Base-by-base conservation (phyloP, 768 basidiomycete species). In the Fomitopsis pulvina region DNA sequence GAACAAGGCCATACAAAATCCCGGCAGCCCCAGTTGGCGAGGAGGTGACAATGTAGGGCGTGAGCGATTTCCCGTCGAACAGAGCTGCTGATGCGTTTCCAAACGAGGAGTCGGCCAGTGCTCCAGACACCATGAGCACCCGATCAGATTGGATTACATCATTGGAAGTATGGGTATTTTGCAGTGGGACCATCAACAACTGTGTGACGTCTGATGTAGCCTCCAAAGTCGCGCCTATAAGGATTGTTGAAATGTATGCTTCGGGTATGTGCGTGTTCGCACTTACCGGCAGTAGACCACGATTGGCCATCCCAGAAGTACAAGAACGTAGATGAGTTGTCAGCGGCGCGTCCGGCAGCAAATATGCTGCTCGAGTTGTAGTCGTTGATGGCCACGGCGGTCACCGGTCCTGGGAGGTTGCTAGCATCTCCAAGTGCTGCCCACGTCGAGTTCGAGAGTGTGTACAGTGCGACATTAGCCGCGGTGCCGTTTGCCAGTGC, bases 101-200 rank as follows among this genome's bases (percentile, higher is more conserved):
- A 53, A 82, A 81, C 1, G 79, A 74, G 0, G 80, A 68, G 56
- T 88, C 83, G 9, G 76, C 69, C 34, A 98, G 64, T 27, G 76
- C 66, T 4, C 95, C 95, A 22, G 92, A 91, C 22, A 95, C 78
- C 77, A 97, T 78, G 27, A 99, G 72, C 78, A 94, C 83, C 37
- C 95, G 83, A 66, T 99, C 90, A 5, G 77, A 66, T 65, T 95
- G 79, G 52, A 96, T 81, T 18, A 89, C 67, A 25, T 78, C 75
- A 54, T 85, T 88, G 27, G 76, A 71, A 14, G 71, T 53, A 61
- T 96, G 90, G n/a, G 79, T 79, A 54, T 83, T 75, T 59, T 83
- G 80, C 16, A 97, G 71, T 9, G 95, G 95, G 18, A 98, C 94
- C 80, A 99, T 91, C 1, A 80, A 73, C 34, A 99, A 72, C 64